Conservation (phyloP, 2,329 filamentous ascomycete genomes). For the Graphiopsis chlorocephala region DNA sequence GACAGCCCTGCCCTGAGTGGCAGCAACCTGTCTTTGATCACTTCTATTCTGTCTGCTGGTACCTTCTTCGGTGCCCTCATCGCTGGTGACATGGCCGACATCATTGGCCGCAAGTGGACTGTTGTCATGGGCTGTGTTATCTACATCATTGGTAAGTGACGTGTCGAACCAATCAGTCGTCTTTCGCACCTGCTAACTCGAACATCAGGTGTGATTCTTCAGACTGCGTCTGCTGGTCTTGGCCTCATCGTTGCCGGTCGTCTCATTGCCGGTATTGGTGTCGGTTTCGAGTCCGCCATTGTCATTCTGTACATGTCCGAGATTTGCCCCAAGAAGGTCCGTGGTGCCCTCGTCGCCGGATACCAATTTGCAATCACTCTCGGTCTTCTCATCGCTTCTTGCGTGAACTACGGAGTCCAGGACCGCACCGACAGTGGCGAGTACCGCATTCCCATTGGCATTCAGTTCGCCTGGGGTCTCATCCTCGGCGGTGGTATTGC, state of each 20-base stretch:
- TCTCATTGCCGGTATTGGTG: slow-evolving; percentile 72
- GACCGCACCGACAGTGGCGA: slow-evolving; percentile 59
- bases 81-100: slow-evolving; percentile 74
- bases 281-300: slow-evolving; percentile 76
- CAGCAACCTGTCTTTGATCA: slow-evolving; percentile 57
- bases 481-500: slow-evolving; percentile 71
- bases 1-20: slow-evolving; percentile 28
- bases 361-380: slow-evolving; percentile 84
- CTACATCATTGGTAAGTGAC: slow-evolving; percentile 55
- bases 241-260: slow-evolving; percentile 69
- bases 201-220: slow-evolving; percentile 55
- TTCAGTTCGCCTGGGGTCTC: slow-evolving; percentile 79
- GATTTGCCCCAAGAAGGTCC: slow-evolving; percentile 58
- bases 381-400: slow-evolving; percentile 63
- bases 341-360: slow-evolving; percentile 74
- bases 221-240: slow-evolving; percentile 57
- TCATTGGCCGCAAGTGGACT: slow-evolving; percentile 69
- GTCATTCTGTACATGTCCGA: slow-evolving; percentile 87
- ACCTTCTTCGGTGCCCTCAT: slow-evolving; percentile 78
- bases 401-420: slow-evolving; percentile 70
- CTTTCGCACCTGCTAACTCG: slow-evolving; percentile 1
- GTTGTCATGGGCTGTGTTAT: slow-evolving; percentile 69
- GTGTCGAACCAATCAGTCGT: not conserved
- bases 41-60: slow-evolving; percentile 67
- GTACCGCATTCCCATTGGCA: slow-evolving; percentile 76